Base-by-base conservation (phyloP, 768 basidiomycete species). In the Thelephora ganbajun region DNA sequence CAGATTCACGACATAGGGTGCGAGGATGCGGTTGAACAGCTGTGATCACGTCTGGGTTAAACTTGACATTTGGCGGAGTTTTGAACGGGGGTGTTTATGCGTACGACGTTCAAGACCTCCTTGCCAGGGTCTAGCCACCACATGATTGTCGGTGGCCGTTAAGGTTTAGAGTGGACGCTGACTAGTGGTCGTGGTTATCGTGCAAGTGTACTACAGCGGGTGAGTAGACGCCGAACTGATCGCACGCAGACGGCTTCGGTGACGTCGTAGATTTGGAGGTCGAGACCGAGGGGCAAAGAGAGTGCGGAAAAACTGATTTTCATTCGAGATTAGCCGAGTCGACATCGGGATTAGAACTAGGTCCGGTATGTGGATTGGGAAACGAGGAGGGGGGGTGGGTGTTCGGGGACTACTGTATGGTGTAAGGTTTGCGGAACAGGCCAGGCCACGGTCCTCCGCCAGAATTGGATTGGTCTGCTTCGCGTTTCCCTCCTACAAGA, bases 1-100 rank as follows among this genome's bases (percentile, higher is more conserved):
- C 62, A 99, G 67, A 60, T 97, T 94, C 69, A 92, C 90, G 54
- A 97, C 84, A 74, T 97, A 97, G 0, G 90, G 92, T 22, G 88
- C 87, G 44, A 96, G 78, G 53, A 92, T 85, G 53, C 85, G 79
- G 62, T 93, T 93, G 68, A 96, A 86, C 55, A 91, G 62, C 86
- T 79, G 50, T 13, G 43, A 35, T 9, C 20, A 35, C 13, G 16
- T n/a, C 30, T 14, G 33, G 45, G n/a, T 45, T 35, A 44, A 19
- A 18, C 2, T n/a, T 34, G 30, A 39, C 16, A 14, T 42, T 36
- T 35, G 43, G 26, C 23, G 7, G 16, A 47, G 23, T 30, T 36
- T 45, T 42, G 49, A 44, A 44, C 35, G 22, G 23, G 13, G 23
- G 23, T 20, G 43, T 23, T 14, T 43, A 48, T 36, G 71, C 79